phyloP scores from a whole-genome alignment of 805 yeast genomes.

The Sugiyamaella chiloensis region DNA sequence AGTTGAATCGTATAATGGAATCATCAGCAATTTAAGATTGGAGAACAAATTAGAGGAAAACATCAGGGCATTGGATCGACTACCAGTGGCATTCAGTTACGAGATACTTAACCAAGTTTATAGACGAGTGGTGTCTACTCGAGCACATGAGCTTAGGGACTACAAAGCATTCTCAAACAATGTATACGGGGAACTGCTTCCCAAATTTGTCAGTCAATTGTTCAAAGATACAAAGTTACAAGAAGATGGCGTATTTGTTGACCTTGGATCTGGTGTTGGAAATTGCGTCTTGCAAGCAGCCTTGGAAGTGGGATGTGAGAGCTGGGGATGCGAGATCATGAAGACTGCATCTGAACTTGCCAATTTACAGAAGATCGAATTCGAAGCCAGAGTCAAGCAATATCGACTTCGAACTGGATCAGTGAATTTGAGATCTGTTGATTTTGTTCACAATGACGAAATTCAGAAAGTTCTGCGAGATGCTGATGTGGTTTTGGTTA shows the following conservation, averaged over 20 bases:
- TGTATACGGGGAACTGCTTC: constrained; percentile 88
- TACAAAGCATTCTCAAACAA: constrained; percentile 87
- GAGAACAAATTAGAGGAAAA: constrained; percentile 33
- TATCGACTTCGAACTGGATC: constrained; percentile 63
- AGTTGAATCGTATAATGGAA: constrained; percentile 44
- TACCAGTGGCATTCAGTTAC: constrained; percentile 44
- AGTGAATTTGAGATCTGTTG: constrained; percentile 58
- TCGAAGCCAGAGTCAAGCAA: constrained; percentile 53
- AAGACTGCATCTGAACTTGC: constrained; percentile 72
- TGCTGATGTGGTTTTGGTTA: constrained; percentile 72
- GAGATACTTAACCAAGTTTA: constrained; percentile 72
- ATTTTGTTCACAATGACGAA: constrained; percentile 64
- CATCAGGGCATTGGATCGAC: constrained; percentile 26
- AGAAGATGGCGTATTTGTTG: constrained; percentile 63
- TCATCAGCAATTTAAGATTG: constrained; percentile 39
- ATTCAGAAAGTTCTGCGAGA: constrained; percentile 53
- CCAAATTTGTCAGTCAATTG: constrained; percentile 66
- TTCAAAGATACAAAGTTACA: constrained; percentile 56
- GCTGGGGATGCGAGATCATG: constrained; percentile 92
- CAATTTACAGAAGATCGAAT: constrained; percentile 54
- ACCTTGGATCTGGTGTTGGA: constrained; percentile 93
- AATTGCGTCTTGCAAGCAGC: constrained; percentile 89
- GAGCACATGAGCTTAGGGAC: constrained; percentile 55
- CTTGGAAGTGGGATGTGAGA: constrained; percentile 73
- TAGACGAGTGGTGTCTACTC: constrained; percentile 74